Percentiles rank a stretch among this genome's conserved stretches.
Conservation (phyloP, 129 eudicot genomes). For the Ambrosia artemisiifolia region DNA sequence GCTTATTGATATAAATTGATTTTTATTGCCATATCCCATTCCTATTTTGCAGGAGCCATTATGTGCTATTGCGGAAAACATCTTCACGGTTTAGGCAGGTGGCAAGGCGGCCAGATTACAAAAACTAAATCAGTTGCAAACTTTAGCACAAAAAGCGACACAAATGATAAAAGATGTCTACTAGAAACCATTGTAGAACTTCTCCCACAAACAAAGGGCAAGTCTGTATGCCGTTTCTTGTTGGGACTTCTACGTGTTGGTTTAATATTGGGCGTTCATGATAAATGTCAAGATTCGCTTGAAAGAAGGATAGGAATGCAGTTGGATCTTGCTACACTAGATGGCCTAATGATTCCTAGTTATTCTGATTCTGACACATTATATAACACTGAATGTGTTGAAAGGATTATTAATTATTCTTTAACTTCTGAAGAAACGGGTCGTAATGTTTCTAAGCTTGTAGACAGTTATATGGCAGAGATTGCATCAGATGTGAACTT, state of each 20-base stretch:
- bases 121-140: slow-evolving; percentile 53
- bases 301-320: slow-evolving; percentile 82
- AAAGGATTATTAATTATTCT: slow-evolving; percentile 59
- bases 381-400: slow-evolving; percentile 63
- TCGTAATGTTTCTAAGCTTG: slow-evolving; percentile 63
- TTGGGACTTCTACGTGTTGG: slow-evolving; percentile 78
- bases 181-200: slow-evolving; percentile 56
- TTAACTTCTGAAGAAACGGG: slow-evolving; percentile 39
- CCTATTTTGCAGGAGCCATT: slow-evolving; percentile 41
- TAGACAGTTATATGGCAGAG: slow-evolving; percentile 74
- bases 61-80: slow-evolving; percentile 58
- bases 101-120: slow-evolving; percentile 56
- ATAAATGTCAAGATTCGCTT: slow-evolving; percentile 50
- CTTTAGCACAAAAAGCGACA: slow-evolving; percentile 48
- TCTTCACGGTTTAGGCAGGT: slow-evolving; percentile 75
- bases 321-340: slow-evolving; percentile 67
- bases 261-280: slow-evolving; percentile 52
- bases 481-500: slow-evolving; percentile 83
- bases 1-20: neutral
- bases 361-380: slow-evolving; percentile 69
- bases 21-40: neutral
- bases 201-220: slow-evolving; percentile 68
- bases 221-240: slow-evolving; percentile 66
- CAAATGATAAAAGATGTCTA: slow-evolving; percentile 46
- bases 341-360: slow-evolving; percentile 71